phyloP scores from a whole-genome alignment of 768 basidiomycete genomes.

The Boletus reticuloceps region DNA sequence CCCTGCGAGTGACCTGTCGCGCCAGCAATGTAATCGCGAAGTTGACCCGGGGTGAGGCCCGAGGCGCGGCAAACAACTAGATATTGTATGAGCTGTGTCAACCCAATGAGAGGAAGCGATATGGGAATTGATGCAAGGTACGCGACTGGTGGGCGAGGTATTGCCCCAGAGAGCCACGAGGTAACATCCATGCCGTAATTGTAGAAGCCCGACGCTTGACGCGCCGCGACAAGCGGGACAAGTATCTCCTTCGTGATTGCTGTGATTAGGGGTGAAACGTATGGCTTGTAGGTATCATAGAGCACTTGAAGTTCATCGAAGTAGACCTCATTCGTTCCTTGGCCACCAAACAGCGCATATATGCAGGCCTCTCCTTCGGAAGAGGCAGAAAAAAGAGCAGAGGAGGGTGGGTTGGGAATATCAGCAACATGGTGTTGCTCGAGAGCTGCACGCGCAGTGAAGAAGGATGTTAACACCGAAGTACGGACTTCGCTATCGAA shows the following conservation, averaged over 20 bases:
- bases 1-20: constrained; percentile 98
- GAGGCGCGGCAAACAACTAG: constrained; percentile 75
- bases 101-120: constrained; percentile 93
- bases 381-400: constrained; percentile 68
- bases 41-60: constrained; percentile 74
- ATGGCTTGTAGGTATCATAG: constrained; percentile 89
- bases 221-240: constrained; percentile 61
- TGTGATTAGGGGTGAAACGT: constrained; percentile 69
- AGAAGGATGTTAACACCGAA: constrained; percentile 76
- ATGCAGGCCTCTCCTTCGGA: constrained; percentile 63
- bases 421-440: constrained; percentile 52
- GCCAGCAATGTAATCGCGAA: constrained; percentile 73
- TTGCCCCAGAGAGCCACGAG: constrained; percentile 77
- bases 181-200: constrained; percentile 76
- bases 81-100: constrained; percentile 95
- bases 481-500: constrained; percentile 77
- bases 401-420: constrained; percentile 58
- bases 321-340: constrained; percentile 98
- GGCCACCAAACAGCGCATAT: constrained; percentile 95
- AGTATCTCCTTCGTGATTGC: constrained; percentile 66
- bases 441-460: constrained; percentile 67
- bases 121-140: constrained; percentile 94
- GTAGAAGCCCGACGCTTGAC: constrained; percentile 62
- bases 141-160: constrained; percentile 68
- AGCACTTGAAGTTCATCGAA: constrained; percentile 93